A percentile compares a stretch with the other conserved stretches of the same genome.
phyloP scores from a whole-genome alignment of 768 basidiomycete species.

The Hydnomerulius pinastri region DNA sequence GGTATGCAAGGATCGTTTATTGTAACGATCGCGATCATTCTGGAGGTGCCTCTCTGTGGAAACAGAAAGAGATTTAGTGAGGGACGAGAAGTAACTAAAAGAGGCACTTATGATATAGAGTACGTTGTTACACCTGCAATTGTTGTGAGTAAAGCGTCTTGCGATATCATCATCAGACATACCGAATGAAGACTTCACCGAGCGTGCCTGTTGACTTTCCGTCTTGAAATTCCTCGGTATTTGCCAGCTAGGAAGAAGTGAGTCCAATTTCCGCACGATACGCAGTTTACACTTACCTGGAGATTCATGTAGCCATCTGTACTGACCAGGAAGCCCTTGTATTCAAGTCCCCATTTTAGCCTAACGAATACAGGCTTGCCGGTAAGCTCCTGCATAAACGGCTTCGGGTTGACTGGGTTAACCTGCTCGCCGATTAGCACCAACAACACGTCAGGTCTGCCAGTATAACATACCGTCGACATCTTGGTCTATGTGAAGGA shows the following conservation, averaged over 20 bases:
- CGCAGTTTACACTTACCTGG: slow-evolving; percentile 57
- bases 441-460: neutral
- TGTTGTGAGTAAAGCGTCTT: slow-evolving; percentile 11
- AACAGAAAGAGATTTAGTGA: slow-evolving; percentile 25
- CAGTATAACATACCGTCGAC: slow-evolving; percentile 54
- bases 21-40: slow-evolving; percentile 33
- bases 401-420: slow-evolving; percentile 97
- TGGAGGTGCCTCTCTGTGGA: slow-evolving; percentile 74
- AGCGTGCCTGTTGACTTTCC: slow-evolving; percentile 93
- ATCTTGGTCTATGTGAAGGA: slow-evolving; percentile 52
- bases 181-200: slow-evolving; percentile 99
- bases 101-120: slow-evolving; percentile 86
- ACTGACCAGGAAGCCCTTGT: slow-evolving; percentile 98
- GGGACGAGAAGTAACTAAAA: neutral
- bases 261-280: neutral
- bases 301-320: slow-evolving; percentile 99
- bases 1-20: slow-evolving; percentile 1
- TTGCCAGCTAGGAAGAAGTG: slow-evolving; percentile 71
- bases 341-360: slow-evolving; percentile 98
- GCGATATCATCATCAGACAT: slow-evolving; percentile 25
- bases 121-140: slow-evolving; percentile 86
- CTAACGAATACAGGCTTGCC: slow-evolving; percentile 95
- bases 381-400: slow-evolving; percentile 97
- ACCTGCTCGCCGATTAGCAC: slow-evolving; percentile 47
- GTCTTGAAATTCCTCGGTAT: slow-evolving; percentile 97